Evolutionary conservation across 192 early-diverging fungal genomes (phyloP), one percentile per base, ranked within the genome.

Genomic region (Rhizophagus clarus): DNA sequence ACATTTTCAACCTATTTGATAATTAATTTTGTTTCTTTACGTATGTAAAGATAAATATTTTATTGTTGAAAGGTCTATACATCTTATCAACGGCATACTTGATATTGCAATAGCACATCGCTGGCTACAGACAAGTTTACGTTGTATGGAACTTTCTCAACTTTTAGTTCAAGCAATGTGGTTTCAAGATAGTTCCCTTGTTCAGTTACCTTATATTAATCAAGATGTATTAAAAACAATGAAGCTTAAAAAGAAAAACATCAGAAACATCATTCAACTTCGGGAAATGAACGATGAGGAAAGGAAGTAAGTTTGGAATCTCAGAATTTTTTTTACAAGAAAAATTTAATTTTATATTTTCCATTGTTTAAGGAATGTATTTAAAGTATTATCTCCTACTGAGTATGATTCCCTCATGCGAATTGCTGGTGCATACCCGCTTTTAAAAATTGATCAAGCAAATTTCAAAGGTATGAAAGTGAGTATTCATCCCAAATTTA

Each of bases 111-210:
- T 91, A 40, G 91, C 93, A 22, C 91, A 95, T 81, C 91, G 92
- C 77, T 99, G 97, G 97, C 88, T 96, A 37, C 85, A 80, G 61
- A 88, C 89, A 67, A 89, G 95, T 1, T 80, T 90, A 9, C 80
- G 83, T 32, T 83, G 95, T 47, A 94, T 99, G 88, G 92, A 96
- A 66, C 88, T 98, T 61, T 89, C 92, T 51, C 97, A 99, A 87
- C 88, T 93, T 81, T 85, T 99, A 61, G 90, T 95, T 5, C 98
- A 99, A 85, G 98, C 95, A 22, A 85, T 94, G 31, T 94, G 91
- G 75, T 86, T 88, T 80, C 87, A 92, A 79, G 95, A 94, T 51
- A 88, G 94, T 9, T 91, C 93, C 26, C 84, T 99, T 34, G 85
- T 94, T 76, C 96, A 99, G 85, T 87, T 99, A 34, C 97, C 97